Evolutionary conservation across 106 monocot species (phyloP).

Genomic region (Chionographis japonica): DNA sequence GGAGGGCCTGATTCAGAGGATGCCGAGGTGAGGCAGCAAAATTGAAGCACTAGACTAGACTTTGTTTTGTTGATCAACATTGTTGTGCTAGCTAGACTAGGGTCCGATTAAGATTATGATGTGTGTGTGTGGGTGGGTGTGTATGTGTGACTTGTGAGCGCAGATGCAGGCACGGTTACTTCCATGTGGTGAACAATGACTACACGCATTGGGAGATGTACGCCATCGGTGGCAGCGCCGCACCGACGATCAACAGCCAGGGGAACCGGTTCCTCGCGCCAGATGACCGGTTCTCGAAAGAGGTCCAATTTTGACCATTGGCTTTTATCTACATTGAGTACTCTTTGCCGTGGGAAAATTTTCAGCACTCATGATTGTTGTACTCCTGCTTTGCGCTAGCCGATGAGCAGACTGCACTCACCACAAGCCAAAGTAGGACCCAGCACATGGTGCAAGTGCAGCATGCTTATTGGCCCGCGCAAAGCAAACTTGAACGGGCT

Average conservation of each 20-base stretch:
- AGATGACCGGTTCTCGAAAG: not conserved
- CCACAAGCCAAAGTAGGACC: not conserved
- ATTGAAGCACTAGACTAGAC: too few relatives aligned
- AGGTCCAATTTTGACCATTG: not conserved
- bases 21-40: slow-evolving; percentile 5
- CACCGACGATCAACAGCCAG: slow-evolving; percentile 11
- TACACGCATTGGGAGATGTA: slow-evolving; percentile 17
- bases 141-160: too few relatives aligned
- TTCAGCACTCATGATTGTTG: too few relatives aligned
- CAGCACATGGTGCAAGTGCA: too few relatives aligned
- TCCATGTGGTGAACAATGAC: slow-evolving; percentile 15
- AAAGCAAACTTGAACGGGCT: too few relatives aligned
- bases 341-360: too few relatives aligned
- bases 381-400: too few relatives aligned
- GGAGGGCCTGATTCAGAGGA: slow-evolving; percentile 5
- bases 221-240: slow-evolving; percentile 7
- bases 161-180: slow-evolving; percentile 12
- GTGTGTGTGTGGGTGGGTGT: too few relatives aligned
- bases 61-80: too few relatives aligned
- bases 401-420: not conserved
- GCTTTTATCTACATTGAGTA: too few relatives aligned
- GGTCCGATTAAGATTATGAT: not conserved
- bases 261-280: slow-evolving; percentile 12
- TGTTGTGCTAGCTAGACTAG: too few relatives aligned
- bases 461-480: too few relatives aligned